These are phyloP conservation scores for thale cress (Arabidopsis thaliana) DNA, from an alignment of 345 rosid species.

Conservation along the genomic window TAIR10.1 NC_003070.9:18704501-18705000, in stretches of 20 bases:
- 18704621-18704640: conserved; percentile 96
- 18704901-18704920: conserved; percentile 35
- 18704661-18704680: conserved; percentile 92
- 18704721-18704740: conserved; percentile 8
- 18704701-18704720: conserved; percentile 10
- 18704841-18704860: conserved; percentile 22
- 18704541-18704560: conserved; percentile 96
- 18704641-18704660: conserved; percentile 78
- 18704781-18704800: not conserved
- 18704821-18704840: not conserved
- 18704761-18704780: conserved; percentile 31
- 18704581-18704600: conserved; percentile 95
- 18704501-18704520: conserved; percentile 89
- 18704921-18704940: conserved; percentile 32
- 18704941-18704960: conserved; percentile 8
- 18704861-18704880: conserved; percentile 23
- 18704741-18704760: conserved; percentile 23
- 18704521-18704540: conserved; percentile 76
- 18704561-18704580: conserved; percentile 96
- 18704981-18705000: conserved; percentile 26
- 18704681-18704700: conserved; percentile 49
- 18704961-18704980: conserved; percentile 9
- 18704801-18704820: not conserved
- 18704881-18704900: conserved; percentile 23
- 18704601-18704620: conserved; percentile 99